These are phyloP conservation scores for Nidula niveotomentosa DNA, from an alignment of 1,284 basidiomycete species.

Conservation along the genomic window DNA sequence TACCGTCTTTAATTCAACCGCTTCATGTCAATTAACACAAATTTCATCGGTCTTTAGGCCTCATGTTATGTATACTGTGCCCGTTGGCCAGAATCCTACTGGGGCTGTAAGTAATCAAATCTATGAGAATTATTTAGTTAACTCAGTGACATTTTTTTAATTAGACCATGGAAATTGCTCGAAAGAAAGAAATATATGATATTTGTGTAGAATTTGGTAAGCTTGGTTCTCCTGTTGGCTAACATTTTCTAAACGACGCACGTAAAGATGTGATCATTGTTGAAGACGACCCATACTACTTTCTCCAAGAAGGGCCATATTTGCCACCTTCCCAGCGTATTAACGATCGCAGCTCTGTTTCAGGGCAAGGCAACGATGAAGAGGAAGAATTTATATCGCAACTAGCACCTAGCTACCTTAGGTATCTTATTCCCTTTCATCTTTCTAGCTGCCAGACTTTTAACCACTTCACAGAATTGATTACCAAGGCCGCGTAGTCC, in stretches of 20 bases:
- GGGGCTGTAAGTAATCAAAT: conserved; percentile 52
- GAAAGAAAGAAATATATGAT: conserved; percentile 80
- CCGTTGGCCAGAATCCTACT: conserved; percentile 80
- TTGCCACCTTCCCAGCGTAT: conserved; percentile 40
- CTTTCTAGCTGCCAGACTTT: not conserved
- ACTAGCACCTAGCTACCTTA: conserved; percentile 71
- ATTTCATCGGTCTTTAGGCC: conserved; percentile 42
- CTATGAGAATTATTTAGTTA: not conserved
- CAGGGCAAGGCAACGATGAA: conserved; percentile 12
- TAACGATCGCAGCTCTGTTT: conserved; percentile 4
- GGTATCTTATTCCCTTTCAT: conserved; percentile 30
- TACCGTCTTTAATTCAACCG: conserved; percentile 21
- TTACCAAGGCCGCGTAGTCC: conserved; percentile 77
- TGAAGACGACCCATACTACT: conserved; percentile 85
- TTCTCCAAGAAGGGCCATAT: conserved; percentile 64
- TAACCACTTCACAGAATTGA: conserved; percentile 45
- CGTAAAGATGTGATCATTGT: conserved; percentile 64
- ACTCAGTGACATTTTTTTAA: not conserved
- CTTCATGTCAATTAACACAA: not conserved
- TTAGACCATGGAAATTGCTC: conserved; percentile 60
- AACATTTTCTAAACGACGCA: not conserved
- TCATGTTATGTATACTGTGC: conserved; percentile 75
- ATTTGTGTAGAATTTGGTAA: conserved; percentile 77
- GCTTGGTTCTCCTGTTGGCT: conserved; percentile 12
- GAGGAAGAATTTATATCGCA: conserved; percentile 47